These are phyloP conservation scores for Didymosphaeria variabile DNA, from an alignment of 2,329 filamentous ascomycete genomes.

Conservation along the genomic window DNA sequence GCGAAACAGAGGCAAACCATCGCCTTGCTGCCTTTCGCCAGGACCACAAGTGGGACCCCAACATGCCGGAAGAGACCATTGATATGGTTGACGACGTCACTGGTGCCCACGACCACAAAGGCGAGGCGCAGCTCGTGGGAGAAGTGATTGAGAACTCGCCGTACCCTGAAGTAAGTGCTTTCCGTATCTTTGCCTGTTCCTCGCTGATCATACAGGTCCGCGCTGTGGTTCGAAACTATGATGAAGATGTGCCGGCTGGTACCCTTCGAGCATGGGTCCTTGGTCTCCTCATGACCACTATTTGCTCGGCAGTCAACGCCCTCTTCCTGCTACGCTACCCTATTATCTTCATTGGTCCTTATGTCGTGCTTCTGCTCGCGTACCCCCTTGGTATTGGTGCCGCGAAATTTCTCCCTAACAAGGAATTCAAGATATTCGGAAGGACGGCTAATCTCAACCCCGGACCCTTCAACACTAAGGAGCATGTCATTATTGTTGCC, in stretches of 20 bases:
- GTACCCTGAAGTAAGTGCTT: slow-evolving; percentile 15
- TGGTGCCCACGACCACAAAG: slow-evolving; percentile 13
- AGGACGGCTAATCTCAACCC: slow-evolving; percentile 66
- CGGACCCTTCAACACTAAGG: slow-evolving; percentile 69
- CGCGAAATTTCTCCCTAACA: slow-evolving; percentile 65
- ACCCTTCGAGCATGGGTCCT: slow-evolving; percentile 45
- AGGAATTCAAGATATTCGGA: slow-evolving; percentile 61
- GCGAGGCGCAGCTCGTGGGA: slow-evolving; percentile 1
- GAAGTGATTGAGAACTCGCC: slow-evolving; percentile 23
- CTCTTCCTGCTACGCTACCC: slow-evolving; percentile 44
- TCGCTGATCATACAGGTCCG: slow-evolving; percentile 14
- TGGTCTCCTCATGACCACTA: slow-evolving; percentile 35
- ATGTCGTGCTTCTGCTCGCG: slow-evolving; percentile 51
- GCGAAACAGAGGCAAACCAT: slow-evolving; percentile 9
- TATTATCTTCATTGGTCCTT: slow-evolving; percentile 36
- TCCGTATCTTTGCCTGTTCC: not conserved
- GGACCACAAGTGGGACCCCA: slow-evolving; percentile 22
- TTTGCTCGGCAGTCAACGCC: slow-evolving; percentile 39
- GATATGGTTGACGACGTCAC: slow-evolving; percentile 15
- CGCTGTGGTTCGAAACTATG: slow-evolving; percentile 22
- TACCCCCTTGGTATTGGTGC: slow-evolving; percentile 59
- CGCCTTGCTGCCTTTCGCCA: slow-evolving; percentile 4
- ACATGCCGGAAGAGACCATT: slow-evolving; percentile 17
- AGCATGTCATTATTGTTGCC: slow-evolving; percentile 69
- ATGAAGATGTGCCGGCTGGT: slow-evolving; percentile 32